A percentile compares a stretch with the other conserved stretches of the same genome.
phyloP scores from a whole-genome alignment of 192 early-diverging fungal species.

The Backusella macrospora region DNA sequence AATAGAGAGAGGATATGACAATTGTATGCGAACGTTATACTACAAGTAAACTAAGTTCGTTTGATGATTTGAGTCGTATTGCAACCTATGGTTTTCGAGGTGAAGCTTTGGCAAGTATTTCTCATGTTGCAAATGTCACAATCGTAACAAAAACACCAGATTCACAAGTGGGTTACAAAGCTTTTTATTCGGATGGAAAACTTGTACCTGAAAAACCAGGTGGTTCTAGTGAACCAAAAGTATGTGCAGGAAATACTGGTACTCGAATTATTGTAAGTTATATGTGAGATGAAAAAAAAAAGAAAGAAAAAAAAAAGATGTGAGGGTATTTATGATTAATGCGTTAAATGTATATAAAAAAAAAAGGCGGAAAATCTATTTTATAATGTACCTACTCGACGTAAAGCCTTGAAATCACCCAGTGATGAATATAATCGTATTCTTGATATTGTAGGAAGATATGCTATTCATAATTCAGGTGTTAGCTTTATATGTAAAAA shows the following conservation, averaged over 20 bases:
- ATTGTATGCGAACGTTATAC: slow-evolving; percentile 96
- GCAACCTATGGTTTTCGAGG: slow-evolving; percentile 96
- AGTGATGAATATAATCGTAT: slow-evolving; percentile 92
- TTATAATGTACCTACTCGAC: slow-evolving; percentile 88
- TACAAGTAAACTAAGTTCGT: slow-evolving; percentile 86
- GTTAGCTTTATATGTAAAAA: slow-evolving; percentile 91
- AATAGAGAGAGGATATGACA: slow-evolving; percentile 79
- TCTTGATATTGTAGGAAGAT: slow-evolving; percentile 86
- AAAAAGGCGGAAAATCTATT: slow-evolving; percentile 90
- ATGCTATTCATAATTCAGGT: slow-evolving; percentile 89
- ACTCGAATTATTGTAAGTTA: slow-evolving; percentile 82
- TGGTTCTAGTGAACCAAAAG: slow-evolving; percentile 76
- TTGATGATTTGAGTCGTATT: slow-evolving; percentile 85
- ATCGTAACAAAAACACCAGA: slow-evolving; percentile 80
- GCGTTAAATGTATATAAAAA: slow-evolving; percentile 35
- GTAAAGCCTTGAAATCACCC: slow-evolving; percentile 81
- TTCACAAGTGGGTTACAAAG: slow-evolving; percentile 78
- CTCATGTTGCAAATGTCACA: slow-evolving; percentile 91
- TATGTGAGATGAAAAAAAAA: too few species aligned
- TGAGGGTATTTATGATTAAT: neutral
- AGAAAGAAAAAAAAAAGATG: neutral
- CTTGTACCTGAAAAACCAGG: slow-evolving; percentile 79
- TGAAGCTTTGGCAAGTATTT: slow-evolving; percentile 96
- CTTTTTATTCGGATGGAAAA: slow-evolving; percentile 85
- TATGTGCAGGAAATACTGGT: slow-evolving; percentile 94